A percentile compares a stretch with the other conserved stretches of the same genome.
Evolutionary conservation across 257 asterid species (phyloP).

Genomic region (Anisodus tanguticus): DNA sequence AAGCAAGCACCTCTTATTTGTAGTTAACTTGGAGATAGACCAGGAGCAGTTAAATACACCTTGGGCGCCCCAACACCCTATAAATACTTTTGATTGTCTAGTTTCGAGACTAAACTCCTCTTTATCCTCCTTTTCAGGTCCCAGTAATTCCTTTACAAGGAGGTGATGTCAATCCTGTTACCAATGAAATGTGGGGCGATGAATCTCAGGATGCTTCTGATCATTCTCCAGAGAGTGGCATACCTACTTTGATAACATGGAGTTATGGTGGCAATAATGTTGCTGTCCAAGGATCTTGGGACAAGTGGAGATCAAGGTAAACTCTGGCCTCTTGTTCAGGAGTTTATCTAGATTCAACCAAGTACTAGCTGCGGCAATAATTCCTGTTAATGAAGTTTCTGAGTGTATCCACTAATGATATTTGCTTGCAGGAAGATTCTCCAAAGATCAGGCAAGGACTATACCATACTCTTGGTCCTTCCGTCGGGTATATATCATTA

Average conservation of each 20-base stretch:
- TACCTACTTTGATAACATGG: constrained; percentile 48
- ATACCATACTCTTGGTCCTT: constrained; percentile 76
- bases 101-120: constrained; percentile 17
- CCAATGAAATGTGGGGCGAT: constrained; percentile 47
- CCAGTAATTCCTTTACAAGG: constrained; percentile 66
- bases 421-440: constrained; percentile 67
- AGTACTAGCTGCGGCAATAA: background rate
- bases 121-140: constrained; percentile 53
- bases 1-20: constrained; percentile 19
- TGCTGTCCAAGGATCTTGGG: constrained; percentile 94
- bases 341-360: background rate
- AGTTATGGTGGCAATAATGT: constrained; percentile 66
- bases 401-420: constrained; percentile 9
- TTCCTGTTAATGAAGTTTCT: constrained; percentile 3
- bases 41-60: background rate
- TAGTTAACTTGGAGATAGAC: constrained; percentile 4
- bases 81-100: background rate
- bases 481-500: constrained; percentile 79
- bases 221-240: constrained; percentile 30
- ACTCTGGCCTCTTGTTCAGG: background rate
- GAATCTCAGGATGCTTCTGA: constrained; percentile 29
- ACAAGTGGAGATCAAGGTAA: constrained; percentile 88
- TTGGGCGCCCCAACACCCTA: background rate
- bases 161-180: constrained; percentile 49
- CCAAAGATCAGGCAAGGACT: constrained; percentile 90